Base-by-base conservation (phyloP, 1,139 yeast species). In the Protomyces gravidus region DNA sequence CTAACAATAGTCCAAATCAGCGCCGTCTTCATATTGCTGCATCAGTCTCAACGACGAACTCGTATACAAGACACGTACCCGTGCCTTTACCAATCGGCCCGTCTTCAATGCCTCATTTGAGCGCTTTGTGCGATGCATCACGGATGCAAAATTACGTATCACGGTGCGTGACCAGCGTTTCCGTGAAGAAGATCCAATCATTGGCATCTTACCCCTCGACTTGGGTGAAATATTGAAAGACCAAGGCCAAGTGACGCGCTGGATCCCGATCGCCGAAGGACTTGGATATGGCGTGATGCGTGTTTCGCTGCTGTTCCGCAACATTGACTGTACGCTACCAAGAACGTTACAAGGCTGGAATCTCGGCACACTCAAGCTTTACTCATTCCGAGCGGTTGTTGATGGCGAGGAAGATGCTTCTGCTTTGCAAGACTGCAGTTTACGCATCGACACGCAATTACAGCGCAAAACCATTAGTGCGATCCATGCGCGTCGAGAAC, bases 161-260 rank as follows among this genome's bases (percentile, higher is more conserved):
- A 46, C 60, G 19, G 57, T 50, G 2, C 50, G 60, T 7, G 57
- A 60, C 21, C 52, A 46, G 19, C 50, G 57, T n/a, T 47, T 55
- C 15, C 60, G 62, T 28, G 60, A 60, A 27, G 60, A 55, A 11
- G 62, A 60, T 47, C 52, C 62, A 11, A 50, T 60, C 39, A 36
- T 60, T 15, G 62, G 62, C n/a, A 46, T 56, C 21, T 40, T 60
- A 27, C 45, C 50, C 11, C 56, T 60, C 13, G 51, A 49, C 5
- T 32, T 60, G 17, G 30, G 36, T n/a, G 60, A 55, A 25, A 53
- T 52, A 2, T 45, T 56, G 6, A 30, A 36, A 5, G 46, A 26
- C 15, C 50, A 45, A 26, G 58, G 60, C 11, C 62, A 60, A 30
- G 51, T 57, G 15, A 60, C 62, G 13, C 45, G 58, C 23, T 55